These are phyloP conservation scores for Fusarium humuli DNA, from an alignment of 2,329 filamentous ascomycete species.

Conservation along the genomic window DNA sequence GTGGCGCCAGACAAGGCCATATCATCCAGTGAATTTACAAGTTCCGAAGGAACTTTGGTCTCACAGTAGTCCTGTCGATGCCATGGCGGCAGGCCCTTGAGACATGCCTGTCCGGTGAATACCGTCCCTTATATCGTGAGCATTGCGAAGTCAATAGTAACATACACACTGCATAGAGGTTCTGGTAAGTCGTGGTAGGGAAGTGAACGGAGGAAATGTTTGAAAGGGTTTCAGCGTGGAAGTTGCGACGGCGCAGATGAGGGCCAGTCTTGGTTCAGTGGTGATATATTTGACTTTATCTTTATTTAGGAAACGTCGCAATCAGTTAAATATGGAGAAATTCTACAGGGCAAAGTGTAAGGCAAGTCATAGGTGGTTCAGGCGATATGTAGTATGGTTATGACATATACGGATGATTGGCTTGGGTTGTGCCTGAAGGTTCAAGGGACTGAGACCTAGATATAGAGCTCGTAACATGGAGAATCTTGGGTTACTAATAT, in stretches of 20 bases:
- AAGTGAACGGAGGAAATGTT: not conserved
- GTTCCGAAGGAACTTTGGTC: not conserved
- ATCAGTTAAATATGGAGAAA: not conserved
- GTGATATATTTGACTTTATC: not conserved
- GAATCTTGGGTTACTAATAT: slow-evolving; percentile 6
- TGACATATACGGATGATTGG: not conserved
- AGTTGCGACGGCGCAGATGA: not conserved
- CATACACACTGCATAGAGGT: not conserved
- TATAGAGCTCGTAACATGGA: slow-evolving; percentile 10
- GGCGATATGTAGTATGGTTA: not conserved
- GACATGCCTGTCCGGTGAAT: not conserved
- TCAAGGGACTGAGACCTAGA: slow-evolving; percentile 8
- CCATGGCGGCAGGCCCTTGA: not conserved
- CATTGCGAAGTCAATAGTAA: not conserved
- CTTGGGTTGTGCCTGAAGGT: not conserved
- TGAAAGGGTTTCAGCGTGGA: not conserved
- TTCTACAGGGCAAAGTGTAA: not conserved
- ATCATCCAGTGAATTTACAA: not conserved
- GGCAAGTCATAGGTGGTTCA: not conserved
- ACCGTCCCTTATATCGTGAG: not conserved
- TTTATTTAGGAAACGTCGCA: not conserved
- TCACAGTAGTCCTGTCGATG: not conserved
- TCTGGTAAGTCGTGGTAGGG: not conserved
- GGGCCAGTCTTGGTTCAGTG: not conserved
- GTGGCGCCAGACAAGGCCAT: not conserved